Evolutionary conservation across 148 eudicot species (phyloP).

Genomic region (Suaeda aralocaspica): DNA sequence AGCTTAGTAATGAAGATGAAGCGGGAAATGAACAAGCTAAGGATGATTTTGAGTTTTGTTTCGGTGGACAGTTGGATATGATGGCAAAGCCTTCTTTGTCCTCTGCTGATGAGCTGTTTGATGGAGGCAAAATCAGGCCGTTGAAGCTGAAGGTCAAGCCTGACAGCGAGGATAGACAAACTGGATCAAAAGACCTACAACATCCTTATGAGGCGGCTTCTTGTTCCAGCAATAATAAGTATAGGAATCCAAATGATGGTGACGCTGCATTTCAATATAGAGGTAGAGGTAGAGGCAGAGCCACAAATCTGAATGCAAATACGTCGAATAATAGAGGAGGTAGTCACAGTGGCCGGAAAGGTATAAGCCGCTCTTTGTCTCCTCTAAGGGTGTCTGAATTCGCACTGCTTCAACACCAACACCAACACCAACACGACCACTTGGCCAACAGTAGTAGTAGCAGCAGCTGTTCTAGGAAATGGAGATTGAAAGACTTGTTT

Average conservation of each 20-base stretch:
- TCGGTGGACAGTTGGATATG: conserved; percentile 45
- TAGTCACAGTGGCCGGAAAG: conserved; percentile 8
- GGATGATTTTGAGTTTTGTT: conserved; percentile 67
- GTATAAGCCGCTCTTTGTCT: conserved; percentile 35
- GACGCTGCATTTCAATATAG: background rate
- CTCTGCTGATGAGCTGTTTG: conserved; percentile 37
- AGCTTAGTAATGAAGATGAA: no score
- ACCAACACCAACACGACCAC: no score
- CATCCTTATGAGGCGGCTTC: conserved; percentile 26
- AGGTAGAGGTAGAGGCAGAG: conserved; percentile 16
- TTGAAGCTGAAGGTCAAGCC: conserved; percentile 28
- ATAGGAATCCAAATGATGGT: background rate
- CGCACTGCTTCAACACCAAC: conserved; percentile 27
- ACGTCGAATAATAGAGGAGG: background rate
- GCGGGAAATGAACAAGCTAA: no score
- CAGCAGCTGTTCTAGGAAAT: conserved; percentile 42
- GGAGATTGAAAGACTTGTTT: conserved; percentile 62
- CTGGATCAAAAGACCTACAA: background rate
- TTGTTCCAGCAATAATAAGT: background rate
- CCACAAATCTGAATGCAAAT: background rate
- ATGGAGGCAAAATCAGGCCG: conserved; percentile 32
- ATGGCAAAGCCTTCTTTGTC: conserved; percentile 23
- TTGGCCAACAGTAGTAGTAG: no score
- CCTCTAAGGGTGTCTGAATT: conserved; percentile 40
- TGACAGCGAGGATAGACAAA: conserved; percentile 10